Evolutionary conservation across 306 rosid genomes (phyloP).

Genomic region (Casuarina glauca): DNA sequence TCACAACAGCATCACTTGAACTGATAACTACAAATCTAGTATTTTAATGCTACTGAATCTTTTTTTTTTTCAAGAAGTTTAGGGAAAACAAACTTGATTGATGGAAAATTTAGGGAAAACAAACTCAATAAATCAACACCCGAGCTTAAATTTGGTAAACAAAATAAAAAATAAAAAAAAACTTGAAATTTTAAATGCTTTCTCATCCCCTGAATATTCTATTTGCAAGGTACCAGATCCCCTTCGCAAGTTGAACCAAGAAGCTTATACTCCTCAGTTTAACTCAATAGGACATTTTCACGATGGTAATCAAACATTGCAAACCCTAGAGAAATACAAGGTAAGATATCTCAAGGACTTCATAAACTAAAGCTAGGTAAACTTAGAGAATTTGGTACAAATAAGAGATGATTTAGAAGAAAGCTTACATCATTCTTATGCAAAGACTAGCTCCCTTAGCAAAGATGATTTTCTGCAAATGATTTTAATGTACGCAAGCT

Average conservation of each 20-base stretch:
- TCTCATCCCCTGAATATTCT: conserved; percentile 1
- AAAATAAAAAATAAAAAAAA: background rate
- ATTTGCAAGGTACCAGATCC: conserved; percentile 29
- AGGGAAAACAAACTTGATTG: no score
- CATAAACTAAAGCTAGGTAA: background rate
- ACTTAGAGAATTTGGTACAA: background rate
- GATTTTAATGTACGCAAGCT: conserved; percentile 29
- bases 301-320: background rate
- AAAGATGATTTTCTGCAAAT: conserved; percentile 21
- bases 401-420: background rate
- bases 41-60: no score
- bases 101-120: no score
- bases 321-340: background rate
- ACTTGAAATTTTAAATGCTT: no score
- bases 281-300: conserved; percentile 41
- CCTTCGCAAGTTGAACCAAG: conserved; percentile 28
- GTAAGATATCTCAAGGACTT: conserved; percentile 18
- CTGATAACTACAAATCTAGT: no score
- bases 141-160: no score
- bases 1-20: no score
- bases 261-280: conserved; percentile 40
- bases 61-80: no score
- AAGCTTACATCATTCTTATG: conserved; percentile 19
- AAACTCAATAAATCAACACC: no score
- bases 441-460: background rate